A percentile compares a stretch with the other conserved stretches of the same genome.
Evolutionary conservation across 1,284 basidiomycete genomes (phyloP).

Genomic region (Tilletia setariae): DNA sequence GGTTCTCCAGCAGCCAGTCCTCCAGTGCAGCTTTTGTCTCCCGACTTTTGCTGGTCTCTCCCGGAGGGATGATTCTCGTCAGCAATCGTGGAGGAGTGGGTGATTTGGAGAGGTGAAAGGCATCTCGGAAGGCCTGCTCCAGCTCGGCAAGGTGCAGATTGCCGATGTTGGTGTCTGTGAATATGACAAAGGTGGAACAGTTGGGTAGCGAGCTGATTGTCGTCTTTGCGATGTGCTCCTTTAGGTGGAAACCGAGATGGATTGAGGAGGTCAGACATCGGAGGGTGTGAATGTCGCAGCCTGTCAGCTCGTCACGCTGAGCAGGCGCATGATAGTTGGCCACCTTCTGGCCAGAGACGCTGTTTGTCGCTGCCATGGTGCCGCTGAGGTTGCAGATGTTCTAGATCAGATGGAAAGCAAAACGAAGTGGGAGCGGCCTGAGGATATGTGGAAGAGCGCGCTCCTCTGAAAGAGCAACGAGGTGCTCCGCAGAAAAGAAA

Average conservation of each 20-base stretch:
- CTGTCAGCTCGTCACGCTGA: conserved; percentile 34
- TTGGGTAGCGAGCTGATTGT: conserved; percentile 68
- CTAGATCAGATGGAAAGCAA: not conserved
- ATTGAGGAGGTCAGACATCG: conserved; percentile 47
- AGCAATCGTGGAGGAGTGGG: conserved; percentile 64
- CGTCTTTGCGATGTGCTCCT: conserved; percentile 62
- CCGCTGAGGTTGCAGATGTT: not conserved
- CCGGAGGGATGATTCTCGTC: conserved; percentile 75
- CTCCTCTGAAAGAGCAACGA: not conserved
- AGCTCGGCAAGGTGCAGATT: conserved; percentile 61
- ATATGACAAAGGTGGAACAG: conserved; percentile 77
- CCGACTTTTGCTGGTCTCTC: conserved; percentile 87
- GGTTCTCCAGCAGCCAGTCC: conserved; percentile 82
- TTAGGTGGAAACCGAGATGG: conserved; percentile 52
- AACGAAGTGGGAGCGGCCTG: not conserved
- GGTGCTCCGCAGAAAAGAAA: no score
- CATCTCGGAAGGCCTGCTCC: conserved; percentile 65
- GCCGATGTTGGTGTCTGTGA: conserved; percentile 88
- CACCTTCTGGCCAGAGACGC: conserved; percentile 32
- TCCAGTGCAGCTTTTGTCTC: conserved; percentile 90
- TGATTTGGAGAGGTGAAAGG: conserved; percentile 62
- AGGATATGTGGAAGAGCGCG: not conserved
- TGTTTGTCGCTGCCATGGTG: conserved; percentile 1
- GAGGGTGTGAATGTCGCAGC: conserved; percentile 46
- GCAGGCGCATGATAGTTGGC: conserved; percentile 52